Percentiles rank a stretch among this genome's conserved stretches.
These are phyloP conservation scores for Suhomyces kunorum DNA, from an alignment of 1,139 yeast species.

Conservation along the genomic window DNA sequence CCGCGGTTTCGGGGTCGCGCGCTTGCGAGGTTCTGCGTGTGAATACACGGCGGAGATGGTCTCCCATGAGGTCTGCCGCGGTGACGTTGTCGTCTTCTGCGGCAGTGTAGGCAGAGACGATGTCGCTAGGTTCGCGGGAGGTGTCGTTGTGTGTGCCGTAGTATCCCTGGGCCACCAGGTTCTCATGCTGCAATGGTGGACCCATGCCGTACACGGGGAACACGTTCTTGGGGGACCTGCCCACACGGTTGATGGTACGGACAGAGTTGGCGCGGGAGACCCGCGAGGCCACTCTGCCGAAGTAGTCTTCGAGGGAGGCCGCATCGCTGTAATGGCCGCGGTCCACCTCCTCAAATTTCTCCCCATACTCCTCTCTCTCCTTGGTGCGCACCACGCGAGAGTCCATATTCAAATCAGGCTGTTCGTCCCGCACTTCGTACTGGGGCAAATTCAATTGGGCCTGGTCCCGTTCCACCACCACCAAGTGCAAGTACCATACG, in stretches of 20 bases:
- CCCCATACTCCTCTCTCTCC: background rate
- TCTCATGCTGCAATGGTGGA: conserved; percentile 54
- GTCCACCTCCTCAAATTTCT: background rate
- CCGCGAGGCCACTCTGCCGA: conserved; percentile 8
- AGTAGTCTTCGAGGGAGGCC: background rate
- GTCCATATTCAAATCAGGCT: conserved; percentile 73
- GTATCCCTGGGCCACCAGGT: conserved; percentile 52
- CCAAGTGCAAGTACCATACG: conserved; percentile 70
- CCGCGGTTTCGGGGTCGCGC: conserved; percentile 9
- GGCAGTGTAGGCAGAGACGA: conserved; percentile 5
- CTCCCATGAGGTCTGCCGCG: conserved; percentile 36
- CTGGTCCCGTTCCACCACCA: conserved; percentile 70
- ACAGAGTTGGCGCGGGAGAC: conserved; percentile 11
- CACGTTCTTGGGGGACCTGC: conserved; percentile 69
- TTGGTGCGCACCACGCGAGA: conserved; percentile 58
- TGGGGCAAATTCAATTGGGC: conserved; percentile 59
- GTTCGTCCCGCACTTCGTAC: conserved; percentile 73
- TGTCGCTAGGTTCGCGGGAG: background rate
- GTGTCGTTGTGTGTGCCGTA: conserved; percentile 4
- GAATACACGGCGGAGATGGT: conserved; percentile 24
- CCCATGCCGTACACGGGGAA: conserved; percentile 83
- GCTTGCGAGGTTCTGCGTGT: conserved; percentile 15
- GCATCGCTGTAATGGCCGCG: too few relatives aligned
- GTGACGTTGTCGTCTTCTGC: conserved; percentile 10
- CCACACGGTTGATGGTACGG: conserved; percentile 8